Conservation (phyloP, 768 basidiomycete genomes). For the Myochromella boudieri region DNA sequence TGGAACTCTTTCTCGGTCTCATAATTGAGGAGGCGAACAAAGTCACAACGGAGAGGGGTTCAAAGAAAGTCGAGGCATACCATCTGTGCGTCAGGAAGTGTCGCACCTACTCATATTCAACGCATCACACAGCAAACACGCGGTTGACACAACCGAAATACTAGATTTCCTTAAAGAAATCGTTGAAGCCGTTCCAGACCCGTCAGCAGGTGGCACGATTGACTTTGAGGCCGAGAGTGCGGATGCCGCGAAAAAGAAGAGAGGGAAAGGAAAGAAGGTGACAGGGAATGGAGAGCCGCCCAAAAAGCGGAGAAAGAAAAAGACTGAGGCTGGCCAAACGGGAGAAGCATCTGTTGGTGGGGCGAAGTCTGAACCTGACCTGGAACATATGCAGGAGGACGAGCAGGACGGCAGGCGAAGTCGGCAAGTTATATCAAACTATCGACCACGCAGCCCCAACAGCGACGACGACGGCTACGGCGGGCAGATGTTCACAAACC, state of each 20-base stretch:
- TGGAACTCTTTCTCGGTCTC: slow-evolving; percentile 87
- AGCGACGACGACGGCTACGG: slow-evolving; percentile 45
- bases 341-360: slow-evolving; percentile 27
- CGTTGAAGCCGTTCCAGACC: slow-evolving; percentile 83
- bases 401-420: slow-evolving; percentile 14
- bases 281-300: slow-evolving; percentile 37
- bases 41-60: slow-evolving; percentile 74
- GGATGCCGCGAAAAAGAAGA: slow-evolving; percentile 58
- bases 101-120: neutral
- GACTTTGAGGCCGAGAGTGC: slow-evolving; percentile 63
- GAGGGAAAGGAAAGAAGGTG: slow-evolving; percentile 52
- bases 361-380: slow-evolving; percentile 22
- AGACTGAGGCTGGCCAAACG: slow-evolving; percentile 29
- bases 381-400: slow-evolving; percentile 28
- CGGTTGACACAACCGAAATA: slow-evolving; percentile 82
- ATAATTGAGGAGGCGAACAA: slow-evolving; percentile 82
- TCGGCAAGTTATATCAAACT: slow-evolving; percentile 26
- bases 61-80: slow-evolving; percentile 89
- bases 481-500: slow-evolving; percentile 43
- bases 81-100: slow-evolving; percentile 71
- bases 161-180: slow-evolving; percentile 95
- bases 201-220: slow-evolving; percentile 78
- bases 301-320: slow-evolving; percentile 53
- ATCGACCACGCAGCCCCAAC: slow-evolving; percentile 34
- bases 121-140: slow-evolving; percentile 75